These are phyloP conservation scores for Thermomucor indicae-seudaticae DNA, from an alignment of 371 early-diverging fungal genomes.

Conservation along the genomic window DNA sequence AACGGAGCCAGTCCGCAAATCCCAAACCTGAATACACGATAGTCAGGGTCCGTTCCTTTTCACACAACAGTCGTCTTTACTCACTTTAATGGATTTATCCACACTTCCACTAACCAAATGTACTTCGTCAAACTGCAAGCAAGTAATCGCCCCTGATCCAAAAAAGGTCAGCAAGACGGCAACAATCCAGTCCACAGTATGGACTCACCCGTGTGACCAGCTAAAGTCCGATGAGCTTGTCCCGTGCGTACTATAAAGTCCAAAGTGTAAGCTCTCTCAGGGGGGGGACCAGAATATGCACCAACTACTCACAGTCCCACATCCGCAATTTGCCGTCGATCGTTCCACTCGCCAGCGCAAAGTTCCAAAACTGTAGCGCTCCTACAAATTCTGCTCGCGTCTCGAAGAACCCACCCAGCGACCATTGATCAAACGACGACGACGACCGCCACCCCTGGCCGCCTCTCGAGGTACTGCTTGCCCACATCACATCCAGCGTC, in stretches of 20 bases:
- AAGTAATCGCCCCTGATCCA: conserved; percentile 53
- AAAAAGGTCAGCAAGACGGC: neutral
- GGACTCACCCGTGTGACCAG: conserved; percentile 56
- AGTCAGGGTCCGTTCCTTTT: too few relatives aligned
- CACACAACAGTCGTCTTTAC: conserved; percentile 10
- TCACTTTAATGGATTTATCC: conserved; percentile 73
- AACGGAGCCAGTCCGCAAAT: conserved; percentile 69
- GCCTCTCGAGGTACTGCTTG: conserved; percentile 29
- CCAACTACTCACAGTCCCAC: conserved; percentile 73
- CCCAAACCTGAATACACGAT: conserved; percentile 77
- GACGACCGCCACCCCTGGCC: too few relatives aligned
- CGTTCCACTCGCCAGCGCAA: conserved; percentile 82
- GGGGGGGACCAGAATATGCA: neutral
- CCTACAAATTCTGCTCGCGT: conserved; percentile 60
- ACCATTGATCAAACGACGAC: conserved; percentile 18
- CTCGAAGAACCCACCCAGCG: conserved; percentile 20
- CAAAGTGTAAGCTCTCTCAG: neutral
- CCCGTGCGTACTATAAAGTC: conserved; percentile 64
- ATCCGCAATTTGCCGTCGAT: conserved; percentile 82
- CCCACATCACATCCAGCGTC: conserved; percentile 70
- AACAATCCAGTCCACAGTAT: neutral
- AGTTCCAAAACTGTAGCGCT: conserved; percentile 76
- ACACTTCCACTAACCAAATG: conserved; percentile 75
- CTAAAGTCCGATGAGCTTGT: conserved; percentile 72
- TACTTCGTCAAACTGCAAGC: conserved; percentile 74